Evolutionary conservation across 164 flowering plant species (phyloP).

Genomic region (Nelumbo lutea): DNA sequence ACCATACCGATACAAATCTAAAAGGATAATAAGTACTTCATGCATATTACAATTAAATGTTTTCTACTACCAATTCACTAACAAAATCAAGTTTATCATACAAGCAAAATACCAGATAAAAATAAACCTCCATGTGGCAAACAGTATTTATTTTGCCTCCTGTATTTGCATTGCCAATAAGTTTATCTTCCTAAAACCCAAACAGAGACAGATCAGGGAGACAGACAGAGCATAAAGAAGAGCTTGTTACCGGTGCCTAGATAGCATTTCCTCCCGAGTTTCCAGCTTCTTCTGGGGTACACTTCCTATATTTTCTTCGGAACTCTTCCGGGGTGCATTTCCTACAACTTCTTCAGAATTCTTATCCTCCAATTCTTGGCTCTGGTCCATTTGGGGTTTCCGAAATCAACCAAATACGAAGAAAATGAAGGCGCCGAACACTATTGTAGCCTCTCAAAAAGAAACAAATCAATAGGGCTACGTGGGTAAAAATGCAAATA

Average conservation of each 20-base stretch:
- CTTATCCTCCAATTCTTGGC: not conserved
- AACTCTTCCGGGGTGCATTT: not conserved
- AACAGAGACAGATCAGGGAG: not conserved
- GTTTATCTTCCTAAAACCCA: no score
- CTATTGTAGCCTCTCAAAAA: no score
- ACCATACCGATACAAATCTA: not conserved
- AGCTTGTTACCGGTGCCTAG: slow-evolving; percentile 59
- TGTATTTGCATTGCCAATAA: no score
- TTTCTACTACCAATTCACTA: not conserved
- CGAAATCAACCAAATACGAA: not conserved
- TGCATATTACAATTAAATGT: not conserved
- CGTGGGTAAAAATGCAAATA: no score
- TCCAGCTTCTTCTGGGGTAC: slow-evolving; percentile 35
- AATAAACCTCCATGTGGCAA: not conserved
- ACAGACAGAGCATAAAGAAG: not conserved
- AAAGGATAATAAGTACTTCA: not conserved
- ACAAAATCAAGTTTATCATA: not conserved
- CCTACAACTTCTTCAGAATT: no score
- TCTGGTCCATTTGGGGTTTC: not conserved
- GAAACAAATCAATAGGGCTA: no score
- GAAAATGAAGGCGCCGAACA: no score
- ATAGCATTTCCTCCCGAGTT: slow-evolving; percentile 69
- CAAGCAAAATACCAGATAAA: not conserved
- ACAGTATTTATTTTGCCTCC: no score
- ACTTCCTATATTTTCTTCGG: slow-evolving; percentile 20